Conservation (phyloP, 495 filamentous ascomycete genomes). For the Aspergillus carlsbadensis region DNA sequence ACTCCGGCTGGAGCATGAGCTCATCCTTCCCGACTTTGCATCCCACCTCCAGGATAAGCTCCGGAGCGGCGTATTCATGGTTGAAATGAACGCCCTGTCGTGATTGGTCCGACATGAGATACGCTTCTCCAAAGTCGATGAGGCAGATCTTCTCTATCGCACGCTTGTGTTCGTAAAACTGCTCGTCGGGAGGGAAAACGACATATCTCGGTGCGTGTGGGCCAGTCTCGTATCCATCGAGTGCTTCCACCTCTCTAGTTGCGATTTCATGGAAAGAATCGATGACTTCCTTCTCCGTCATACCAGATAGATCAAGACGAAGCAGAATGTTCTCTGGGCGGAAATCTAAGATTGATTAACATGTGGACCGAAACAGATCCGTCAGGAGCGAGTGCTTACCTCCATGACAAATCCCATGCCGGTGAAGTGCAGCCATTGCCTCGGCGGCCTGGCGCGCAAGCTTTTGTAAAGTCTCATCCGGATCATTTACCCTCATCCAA, state of each 20-base stretch:
- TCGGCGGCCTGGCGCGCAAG: not conserved
- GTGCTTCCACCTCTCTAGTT: not conserved
- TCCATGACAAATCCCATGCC: not conserved
- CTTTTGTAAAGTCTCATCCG: not conserved
- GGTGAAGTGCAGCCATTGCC: not conserved
- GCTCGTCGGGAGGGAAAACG: not conserved
- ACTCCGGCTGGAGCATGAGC: not conserved
- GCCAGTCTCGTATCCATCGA: not conserved
- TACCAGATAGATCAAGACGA: not conserved
- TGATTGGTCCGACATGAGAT: not conserved
- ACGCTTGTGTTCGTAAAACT: not conserved
- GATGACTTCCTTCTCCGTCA: not conserved
- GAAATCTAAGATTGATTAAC: not conserved
- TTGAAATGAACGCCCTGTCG: not conserved
- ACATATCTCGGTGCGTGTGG: not conserved
- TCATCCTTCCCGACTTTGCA: not conserved
- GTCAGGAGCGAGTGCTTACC: not conserved
- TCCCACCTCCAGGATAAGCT: not conserved
- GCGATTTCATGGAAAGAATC: not conserved
- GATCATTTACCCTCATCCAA: not conserved
- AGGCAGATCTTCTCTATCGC: not conserved
- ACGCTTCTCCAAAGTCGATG: not conserved
- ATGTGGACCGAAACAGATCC: not conserved
- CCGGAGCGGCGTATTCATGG: not conserved
- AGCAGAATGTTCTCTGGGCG: not conserved